Evolutionary conservation across 169 alveolate species (phyloP).

Genomic region (Babesia divergens): DNA sequence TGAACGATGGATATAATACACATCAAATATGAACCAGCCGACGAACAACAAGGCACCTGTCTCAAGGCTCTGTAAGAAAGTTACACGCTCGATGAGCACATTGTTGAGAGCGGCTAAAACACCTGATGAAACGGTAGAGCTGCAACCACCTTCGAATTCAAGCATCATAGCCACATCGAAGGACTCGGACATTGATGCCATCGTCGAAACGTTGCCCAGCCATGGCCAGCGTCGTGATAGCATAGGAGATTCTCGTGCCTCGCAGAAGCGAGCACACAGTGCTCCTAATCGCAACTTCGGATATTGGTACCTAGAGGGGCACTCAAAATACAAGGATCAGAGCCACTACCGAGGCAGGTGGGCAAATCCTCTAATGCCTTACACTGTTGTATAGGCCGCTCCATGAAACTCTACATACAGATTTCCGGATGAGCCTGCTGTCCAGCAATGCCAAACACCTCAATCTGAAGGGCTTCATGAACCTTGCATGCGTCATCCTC

Average conservation of each 20-base stretch:
- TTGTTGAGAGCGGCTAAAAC: neutral
- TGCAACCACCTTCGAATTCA: too few relatives aligned
- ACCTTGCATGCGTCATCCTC: constrained; percentile 79
- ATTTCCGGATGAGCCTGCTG: constrained; percentile 69
- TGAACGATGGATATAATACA: too few relatives aligned
- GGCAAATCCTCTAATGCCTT: neutral
- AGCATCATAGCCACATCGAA: too few relatives aligned
- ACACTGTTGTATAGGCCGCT: constrained; percentile 65
- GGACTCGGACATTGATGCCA: too few relatives aligned
- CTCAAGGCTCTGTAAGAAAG: neutral
- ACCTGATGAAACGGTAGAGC: too few relatives aligned
- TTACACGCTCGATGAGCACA: constrained; percentile 8
- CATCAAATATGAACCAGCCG: too few relatives aligned
- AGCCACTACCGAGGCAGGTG: constrained; percentile 53
- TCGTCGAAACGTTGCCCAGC: too few relatives aligned
- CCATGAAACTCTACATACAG: constrained; percentile 74
- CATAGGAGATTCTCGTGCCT: neutral
- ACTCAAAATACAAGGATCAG: constrained; percentile 2
- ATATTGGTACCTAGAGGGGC: constrained; percentile 1
- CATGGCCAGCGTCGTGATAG: too few relatives aligned
- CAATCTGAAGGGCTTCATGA: constrained; percentile 82
- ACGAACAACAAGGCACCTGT: too few relatives aligned
- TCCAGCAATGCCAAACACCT: constrained; percentile 73
- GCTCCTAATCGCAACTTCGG: constrained; percentile 58
- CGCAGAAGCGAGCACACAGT: constrained; percentile 50